Base-by-base conservation (phyloP, 768 basidiomycete genomes). In the Lentinula lateritia region DNA sequence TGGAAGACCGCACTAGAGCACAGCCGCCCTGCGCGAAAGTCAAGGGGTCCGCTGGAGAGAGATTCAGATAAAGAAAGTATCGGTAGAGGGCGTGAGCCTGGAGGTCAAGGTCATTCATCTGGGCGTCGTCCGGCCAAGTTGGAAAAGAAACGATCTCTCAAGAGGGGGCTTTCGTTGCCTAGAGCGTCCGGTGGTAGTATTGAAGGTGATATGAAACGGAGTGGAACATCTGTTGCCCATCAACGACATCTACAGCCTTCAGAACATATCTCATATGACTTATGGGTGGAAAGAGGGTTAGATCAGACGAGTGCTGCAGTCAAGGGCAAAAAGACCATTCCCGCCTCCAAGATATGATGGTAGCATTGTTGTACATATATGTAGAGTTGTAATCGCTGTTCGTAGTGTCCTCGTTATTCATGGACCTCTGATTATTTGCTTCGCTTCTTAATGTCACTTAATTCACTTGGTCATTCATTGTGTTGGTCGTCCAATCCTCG, bases 281-380 rank as follows among this genome's bases (percentile, higher is more conserved):
- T 48, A 23, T 59, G 58, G 58, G 42, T 59, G 5, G 58, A 59
- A 50, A 32, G 20, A 50, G 58, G 58, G n/a, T 10, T 59, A 38
- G 58, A 59, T 50, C 45, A 59, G 38, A 59, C 46, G 45, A 59
- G 58, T 28, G 55, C 55, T 20, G 55, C 55, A 8, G 55, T 56
- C 6, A 56, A 41, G 15, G 55, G 55, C 13, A 56, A 42, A 45
- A 56, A 56, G 39, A 56, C 39, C n/a, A 36, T 52, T 52, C 46
- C 46, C 4, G 20, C 20, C 9, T 52, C 53, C 4, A 56, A 32
- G 41, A 56, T 56, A 56, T 42, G 41, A 56, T 43, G 41, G 20
- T 38, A 8, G 12, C 38, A 12, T 16, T 36, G 23, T 50, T 50
- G 0, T n/a, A 6, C 28, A 28, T 28, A 28, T 28, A 28, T 28